Percentiles rank a stretch among this genome's conserved stretches.
These are phyloP conservation scores for Phanerochaete sordida DNA, from an alignment of 768 basidiomycete genomes.

Conservation along the genomic window DNA sequence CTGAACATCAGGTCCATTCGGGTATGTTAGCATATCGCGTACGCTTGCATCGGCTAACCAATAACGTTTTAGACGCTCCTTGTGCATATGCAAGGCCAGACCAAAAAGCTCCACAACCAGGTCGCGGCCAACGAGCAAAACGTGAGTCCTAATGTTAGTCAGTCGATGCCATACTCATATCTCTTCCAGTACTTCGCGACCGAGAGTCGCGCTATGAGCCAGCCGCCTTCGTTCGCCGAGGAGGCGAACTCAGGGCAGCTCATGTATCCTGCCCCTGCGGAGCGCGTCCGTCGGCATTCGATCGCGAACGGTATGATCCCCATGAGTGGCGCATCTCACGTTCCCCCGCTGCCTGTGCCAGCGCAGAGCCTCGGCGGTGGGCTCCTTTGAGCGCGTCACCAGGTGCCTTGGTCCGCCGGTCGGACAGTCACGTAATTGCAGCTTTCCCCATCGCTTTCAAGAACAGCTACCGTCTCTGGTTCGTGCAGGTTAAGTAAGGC, in stretches of 20 bases:
- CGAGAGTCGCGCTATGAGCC: background rate
- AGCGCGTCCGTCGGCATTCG: slow-evolving; percentile 2
- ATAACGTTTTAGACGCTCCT: slow-evolving; percentile 56
- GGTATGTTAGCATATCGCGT: slow-evolving; percentile 34
- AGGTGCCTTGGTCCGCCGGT: no score
- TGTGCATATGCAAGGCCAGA: slow-evolving; percentile 63
- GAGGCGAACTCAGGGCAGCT: background rate
- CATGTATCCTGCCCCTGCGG: background rate
- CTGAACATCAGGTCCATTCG: slow-evolving; percentile 63
- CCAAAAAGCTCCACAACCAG: slow-evolving; percentile 45
- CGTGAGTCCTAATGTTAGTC: slow-evolving; percentile 39
- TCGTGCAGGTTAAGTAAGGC: no score
- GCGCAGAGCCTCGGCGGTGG: background rate
- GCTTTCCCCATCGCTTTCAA: no score
- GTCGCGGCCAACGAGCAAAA: slow-evolving; percentile 53
- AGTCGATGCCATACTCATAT: background rate
- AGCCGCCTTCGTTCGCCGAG: background rate
- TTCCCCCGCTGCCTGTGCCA: background rate
- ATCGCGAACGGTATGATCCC: slow-evolving; percentile 5
- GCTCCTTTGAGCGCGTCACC: background rate
- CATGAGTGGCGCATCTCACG: slow-evolving; percentile 1
- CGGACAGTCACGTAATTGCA: no score
- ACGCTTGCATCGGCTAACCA: no score
- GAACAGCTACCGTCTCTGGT: no score
- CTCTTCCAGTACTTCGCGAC: background rate